phyloP scores from a whole-genome alignment of 1,139 yeast genomes.

The Hansenula lynferdii region DNA sequence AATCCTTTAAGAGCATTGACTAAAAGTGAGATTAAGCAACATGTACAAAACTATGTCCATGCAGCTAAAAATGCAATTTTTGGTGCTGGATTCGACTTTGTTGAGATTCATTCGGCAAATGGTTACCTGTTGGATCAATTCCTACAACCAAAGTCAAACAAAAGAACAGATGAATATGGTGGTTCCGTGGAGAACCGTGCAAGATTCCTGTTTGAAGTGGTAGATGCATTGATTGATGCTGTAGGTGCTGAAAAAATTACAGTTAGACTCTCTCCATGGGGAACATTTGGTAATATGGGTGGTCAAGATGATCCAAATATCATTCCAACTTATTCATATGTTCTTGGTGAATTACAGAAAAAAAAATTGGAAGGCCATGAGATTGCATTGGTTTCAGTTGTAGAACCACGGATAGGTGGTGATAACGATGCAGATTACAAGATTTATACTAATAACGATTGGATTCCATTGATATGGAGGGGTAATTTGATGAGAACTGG shows the following conservation, averaged over 20 bases:
- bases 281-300: constrained; percentile 18
- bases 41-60: constrained; percentile 33
- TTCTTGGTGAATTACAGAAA: constrained; percentile 22
- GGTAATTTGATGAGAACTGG: constrained; percentile 35
- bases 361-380: constrained; percentile 24
- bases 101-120: constrained; percentile 50
- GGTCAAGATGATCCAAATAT: constrained; percentile 16
- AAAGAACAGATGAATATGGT: constrained; percentile 64
- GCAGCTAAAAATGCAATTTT: constrained; percentile 43
- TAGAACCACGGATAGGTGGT: constrained; percentile 30
- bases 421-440: not conserved
- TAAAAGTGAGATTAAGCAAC: constrained; percentile 29
- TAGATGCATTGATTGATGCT: constrained; percentile 27
- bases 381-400: constrained; percentile 41
- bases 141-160: constrained; percentile 42
- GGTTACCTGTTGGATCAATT: constrained; percentile 50
- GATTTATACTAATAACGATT: constrained; percentile 16
- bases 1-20: constrained; percentile 32
- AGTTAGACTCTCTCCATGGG: constrained; percentile 25
- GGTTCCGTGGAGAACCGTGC: constrained; percentile 62
- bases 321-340: constrained; percentile 24
- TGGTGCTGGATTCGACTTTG: constrained; percentile 42
- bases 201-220: constrained; percentile 38
- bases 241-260: constrained; percentile 12
- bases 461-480: constrained; percentile 27